A percentile compares a stretch with the other conserved stretches of the same genome.
Conservation (phyloP, 371 early-diverging fungal genomes). For the Circinella umbellata region DNA sequence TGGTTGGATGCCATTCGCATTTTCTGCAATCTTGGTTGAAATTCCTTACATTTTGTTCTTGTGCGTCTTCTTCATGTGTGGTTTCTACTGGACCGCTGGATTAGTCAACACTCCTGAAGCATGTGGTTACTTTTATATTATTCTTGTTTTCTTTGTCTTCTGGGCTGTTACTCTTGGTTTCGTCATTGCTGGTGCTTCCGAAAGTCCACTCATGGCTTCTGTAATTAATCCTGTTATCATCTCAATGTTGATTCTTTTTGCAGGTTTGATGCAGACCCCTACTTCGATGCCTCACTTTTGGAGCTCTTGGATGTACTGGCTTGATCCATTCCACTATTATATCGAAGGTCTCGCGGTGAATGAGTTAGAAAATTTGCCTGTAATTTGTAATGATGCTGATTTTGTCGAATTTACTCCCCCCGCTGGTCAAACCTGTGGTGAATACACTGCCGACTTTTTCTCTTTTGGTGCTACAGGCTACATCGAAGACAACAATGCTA, state of each 20-base stretch:
- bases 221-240: constrained; percentile 76
- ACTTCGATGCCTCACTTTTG: constrained; percentile 75
- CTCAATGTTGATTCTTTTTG: constrained; percentile 71
- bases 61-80: constrained; percentile 54
- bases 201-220: constrained; percentile 61
- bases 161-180: constrained; percentile 68
- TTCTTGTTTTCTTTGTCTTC: constrained; percentile 49
- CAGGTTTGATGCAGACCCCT: constrained; percentile 74
- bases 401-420: constrained; percentile 59
- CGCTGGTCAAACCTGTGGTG: constrained; percentile 67
- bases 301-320: constrained; percentile 80
- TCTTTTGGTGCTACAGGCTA: constrained; percentile 58
- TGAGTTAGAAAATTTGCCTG: constrained; percentile 59
- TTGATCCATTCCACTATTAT: constrained; percentile 69
- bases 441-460: constrained; percentile 65
- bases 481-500: constrained; percentile 52
- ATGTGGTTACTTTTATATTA: constrained; percentile 62
- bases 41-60: constrained; percentile 59
- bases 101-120: constrained; percentile 45
- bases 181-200: constrained; percentile 63
- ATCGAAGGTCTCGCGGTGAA: constrained; percentile 77
- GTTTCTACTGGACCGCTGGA: constrained; percentile 69
- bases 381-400: constrained; percentile 58
- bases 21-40: constrained; percentile 53
- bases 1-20: constrained; percentile 66